A percentile compares a stretch with the other conserved stretches of the same genome.
phyloP scores from a whole-genome alignment of 2,329 filamentous ascomycete species.

The Aspergillus candidus region DNA sequence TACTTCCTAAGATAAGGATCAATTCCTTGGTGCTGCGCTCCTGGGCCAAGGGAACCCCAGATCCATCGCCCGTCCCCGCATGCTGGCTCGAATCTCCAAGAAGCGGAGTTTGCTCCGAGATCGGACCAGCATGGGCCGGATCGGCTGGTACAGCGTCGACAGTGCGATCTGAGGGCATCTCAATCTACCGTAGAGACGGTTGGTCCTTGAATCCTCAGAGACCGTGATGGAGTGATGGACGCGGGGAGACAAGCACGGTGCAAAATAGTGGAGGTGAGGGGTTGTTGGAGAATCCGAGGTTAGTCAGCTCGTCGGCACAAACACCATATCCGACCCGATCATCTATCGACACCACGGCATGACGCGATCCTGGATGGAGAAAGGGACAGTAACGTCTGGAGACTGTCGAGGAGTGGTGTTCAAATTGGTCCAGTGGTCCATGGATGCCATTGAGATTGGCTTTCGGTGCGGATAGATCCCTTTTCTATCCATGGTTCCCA shows the following conservation, averaged over 20 bases:
- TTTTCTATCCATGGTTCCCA: neutral
- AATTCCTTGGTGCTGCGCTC: slow-evolving; percentile 45
- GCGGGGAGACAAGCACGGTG: neutral
- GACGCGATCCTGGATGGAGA: too few species aligned
- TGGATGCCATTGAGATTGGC: too few species aligned
- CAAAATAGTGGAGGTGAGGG: too few species aligned
- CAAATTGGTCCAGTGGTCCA: too few species aligned
- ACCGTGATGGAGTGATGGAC: too few species aligned
- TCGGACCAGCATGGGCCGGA: slow-evolving; percentile 4
- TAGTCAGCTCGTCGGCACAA: too few species aligned
- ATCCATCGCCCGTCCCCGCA: slow-evolving; percentile 6
- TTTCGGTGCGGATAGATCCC: too few species aligned
- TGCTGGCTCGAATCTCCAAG: slow-evolving; percentile 17
- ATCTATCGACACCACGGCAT: too few species aligned
- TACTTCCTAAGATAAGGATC: slow-evolving; percentile 43
- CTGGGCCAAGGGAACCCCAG: slow-evolving; percentile 26
- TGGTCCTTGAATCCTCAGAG: neutral
- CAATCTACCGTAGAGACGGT: neutral
- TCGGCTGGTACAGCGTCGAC: slow-evolving; percentile 2
- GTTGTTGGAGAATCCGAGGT: too few species aligned
- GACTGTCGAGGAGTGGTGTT: too few species aligned
- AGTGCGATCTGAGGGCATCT: slow-evolving; percentile 9
- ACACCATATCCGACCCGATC: too few species aligned
- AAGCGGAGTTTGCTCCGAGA: slow-evolving; percentile 30
- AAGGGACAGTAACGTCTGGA: too few species aligned